Percentiles rank a stretch among this genome's conserved stretches.
Conservation (phyloP, 176 grass and related monocot genomes). For the Echinochloa phyllopogon region DNA sequence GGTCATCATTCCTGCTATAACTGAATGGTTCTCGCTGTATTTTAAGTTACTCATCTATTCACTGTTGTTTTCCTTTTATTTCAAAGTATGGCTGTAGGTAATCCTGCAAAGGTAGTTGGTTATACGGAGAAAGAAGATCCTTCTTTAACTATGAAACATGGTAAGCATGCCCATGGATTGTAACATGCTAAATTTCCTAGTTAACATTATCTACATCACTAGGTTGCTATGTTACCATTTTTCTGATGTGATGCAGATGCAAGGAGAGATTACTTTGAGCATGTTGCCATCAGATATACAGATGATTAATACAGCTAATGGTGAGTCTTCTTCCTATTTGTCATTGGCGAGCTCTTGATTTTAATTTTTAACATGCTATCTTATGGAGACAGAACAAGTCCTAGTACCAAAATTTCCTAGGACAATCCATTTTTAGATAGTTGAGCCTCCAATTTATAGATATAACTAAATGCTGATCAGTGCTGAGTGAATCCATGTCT, state of each 20-base stretch:
- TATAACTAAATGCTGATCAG: not conserved
- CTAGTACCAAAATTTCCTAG: not conserved
- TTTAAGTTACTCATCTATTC: conserved; percentile 4
- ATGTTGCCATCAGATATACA: conserved; percentile 61
- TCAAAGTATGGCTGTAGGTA: conserved; percentile 92
- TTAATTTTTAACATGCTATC: not conserved
- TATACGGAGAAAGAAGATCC: conserved; percentile 87
- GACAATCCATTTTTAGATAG: not conserved
- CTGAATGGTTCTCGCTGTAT: not conserved
- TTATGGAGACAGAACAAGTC: not conserved
- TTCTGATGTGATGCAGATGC: conserved; percentile 67
- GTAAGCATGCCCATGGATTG: conserved; percentile 53
- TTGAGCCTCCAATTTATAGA: not conserved
- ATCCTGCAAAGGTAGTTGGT: conserved; percentile 93
- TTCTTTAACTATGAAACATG: conserved; percentile 98
- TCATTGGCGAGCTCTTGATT: not conserved
- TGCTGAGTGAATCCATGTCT: not conserved
- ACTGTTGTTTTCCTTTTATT: conserved; percentile 39
- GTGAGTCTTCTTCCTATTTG: conserved; percentile 45
- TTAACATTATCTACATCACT: conserved; percentile 5
- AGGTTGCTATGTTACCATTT: not conserved
- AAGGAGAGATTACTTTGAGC: conserved; percentile 92
- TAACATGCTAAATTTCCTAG: not conserved
- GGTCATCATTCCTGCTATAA: not conserved
- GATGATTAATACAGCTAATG: conserved; percentile 51